Percentiles rank a stretch among this genome's conserved stretches.
phyloP scores from a whole-genome alignment of 805 yeast genomes.

The Lipomyces orientalis region DNA sequence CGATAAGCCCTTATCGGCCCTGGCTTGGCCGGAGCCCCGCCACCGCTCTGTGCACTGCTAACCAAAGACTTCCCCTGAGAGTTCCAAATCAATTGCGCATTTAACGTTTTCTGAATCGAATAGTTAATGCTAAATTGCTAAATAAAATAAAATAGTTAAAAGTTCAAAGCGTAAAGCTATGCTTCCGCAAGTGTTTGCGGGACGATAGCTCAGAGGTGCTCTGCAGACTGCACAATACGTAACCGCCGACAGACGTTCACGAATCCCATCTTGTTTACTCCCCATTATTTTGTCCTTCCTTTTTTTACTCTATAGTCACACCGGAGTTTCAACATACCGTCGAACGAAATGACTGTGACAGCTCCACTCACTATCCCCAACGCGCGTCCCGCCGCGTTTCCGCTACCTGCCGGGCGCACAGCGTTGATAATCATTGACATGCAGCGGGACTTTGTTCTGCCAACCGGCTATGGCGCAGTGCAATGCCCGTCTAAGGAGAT shows the following conservation, averaged over 20 bases:
- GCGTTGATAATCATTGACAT: slow-evolving; percentile 46
- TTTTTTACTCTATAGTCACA: neutral
- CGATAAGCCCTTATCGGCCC: neutral
- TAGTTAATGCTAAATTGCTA: too few relatives aligned
- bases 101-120: neutral
- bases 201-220: too few relatives aligned
- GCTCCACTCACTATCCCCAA: slow-evolving; percentile 21
- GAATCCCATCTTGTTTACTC: neutral
- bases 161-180: too few relatives aligned
- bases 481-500: slow-evolving; percentile 43
- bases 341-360: slow-evolving; percentile 16
- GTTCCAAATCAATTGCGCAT: neutral
- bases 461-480: slow-evolving; percentile 44
- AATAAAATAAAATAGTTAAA: too few relatives aligned
- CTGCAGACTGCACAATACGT: too few relatives aligned
- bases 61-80: neutral
- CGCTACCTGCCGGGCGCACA: slow-evolving; percentile 39
- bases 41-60: neutral
- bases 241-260: too few relatives aligned
- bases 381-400: slow-evolving; percentile 40
- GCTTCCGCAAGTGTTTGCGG: too few relatives aligned
- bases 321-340: neutral
- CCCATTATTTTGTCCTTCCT: neutral
- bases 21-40: too few relatives aligned
- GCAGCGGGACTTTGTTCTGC: slow-evolving; percentile 46